Percentiles rank a stretch among this genome's conserved stretches.
phyloP scores from a whole-genome alignment of 1,284 basidiomycete species.

The Cryptococcus floricola region DNA sequence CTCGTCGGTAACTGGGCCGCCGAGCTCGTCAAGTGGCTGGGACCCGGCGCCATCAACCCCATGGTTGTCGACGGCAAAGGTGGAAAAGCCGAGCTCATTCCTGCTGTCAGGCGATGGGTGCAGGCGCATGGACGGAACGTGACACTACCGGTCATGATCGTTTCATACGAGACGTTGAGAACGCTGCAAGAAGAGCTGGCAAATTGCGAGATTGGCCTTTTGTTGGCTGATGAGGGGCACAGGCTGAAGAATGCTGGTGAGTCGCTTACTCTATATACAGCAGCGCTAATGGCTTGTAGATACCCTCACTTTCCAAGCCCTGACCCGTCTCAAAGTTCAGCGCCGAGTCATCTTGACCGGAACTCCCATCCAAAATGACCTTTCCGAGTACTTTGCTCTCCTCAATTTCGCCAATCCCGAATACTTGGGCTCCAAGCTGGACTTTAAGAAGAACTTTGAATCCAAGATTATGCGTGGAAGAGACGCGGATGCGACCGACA shows the following conservation, averaged over 20 bases:
- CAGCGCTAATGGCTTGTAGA: slow-evolving; percentile 53
- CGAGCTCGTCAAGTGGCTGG: slow-evolving; percentile 93
- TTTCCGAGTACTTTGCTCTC: slow-evolving; percentile 94
- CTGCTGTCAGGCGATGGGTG: slow-evolving; percentile 79
- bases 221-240: slow-evolving; percentile 97
- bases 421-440: slow-evolving; percentile 83
- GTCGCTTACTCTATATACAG: slow-evolving; percentile 18
- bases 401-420: slow-evolving; percentile 97
- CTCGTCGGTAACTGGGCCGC: slow-evolving; percentile 99
- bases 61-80: slow-evolving; percentile 88
- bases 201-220: slow-evolving; percentile 76
- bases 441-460: slow-evolving; percentile 97
- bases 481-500: slow-evolving; percentile 83
- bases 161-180: slow-evolving; percentile 96
- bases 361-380: slow-evolving; percentile 93
- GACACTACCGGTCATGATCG: slow-evolving; percentile 97
- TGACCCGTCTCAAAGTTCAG: slow-evolving; percentile 80
- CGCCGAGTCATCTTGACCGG: slow-evolving; percentile 96
- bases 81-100: slow-evolving; percentile 71
- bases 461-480: slow-evolving; percentile 88
- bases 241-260: slow-evolving; percentile 91
- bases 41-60: slow-evolving; percentile 71
- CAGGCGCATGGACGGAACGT: slow-evolving; percentile 79
- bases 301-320: slow-evolving; percentile 80
- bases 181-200: slow-evolving; percentile 71